Base-by-base conservation (phyloP, 2,329 filamentous ascomycete species). In the Fusarium coffeatum region DNA sequence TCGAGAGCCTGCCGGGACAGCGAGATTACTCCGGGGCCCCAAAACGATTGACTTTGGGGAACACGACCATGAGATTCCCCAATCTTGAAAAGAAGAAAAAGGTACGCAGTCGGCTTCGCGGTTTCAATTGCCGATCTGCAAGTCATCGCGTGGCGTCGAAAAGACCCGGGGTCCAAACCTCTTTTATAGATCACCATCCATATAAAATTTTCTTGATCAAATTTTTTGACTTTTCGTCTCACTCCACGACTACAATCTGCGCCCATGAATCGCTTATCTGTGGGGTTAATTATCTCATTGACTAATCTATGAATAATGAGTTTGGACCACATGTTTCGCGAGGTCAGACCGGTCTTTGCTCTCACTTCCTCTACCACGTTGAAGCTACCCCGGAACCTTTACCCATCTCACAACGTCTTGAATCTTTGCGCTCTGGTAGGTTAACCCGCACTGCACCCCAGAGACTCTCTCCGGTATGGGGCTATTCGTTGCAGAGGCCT, bases 251-350 rank as follows among this genome's bases (percentile, higher is more conserved):
- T 28, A 43, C 49, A 41, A 51, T 53, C 40, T 68, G 54, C 54
- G 48, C 51, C 49, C 41, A 45, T 49, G 22, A 41, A 43, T 69
- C 66, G 66, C 66, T 68, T 69, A 68, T 68, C 66, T 68, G 66
- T 60, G 66, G 66, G 66, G 66, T 62, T 61, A 41, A 32, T 28
- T 12, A 34, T 37, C 43, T 54, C 55, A 40, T 69, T 68, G 60
- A 69, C 66, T 68, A 69, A 68, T 66, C 34, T 53, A 53, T 45
- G 42, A 68, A 61, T 42, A 53, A 59, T 40, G 28, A 66, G 54
- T 55, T 51, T 32, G 43, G 54, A 40, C 55, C 63, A 66, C 20
- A 16, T 50, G 27, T 51, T 58, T 50, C 42, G 34, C 47, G 23
- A 50, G 23, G 58, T 42, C 58, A 64, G 25, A 63, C 48, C 40